phyloP scores from a whole-genome alignment of 2,329 filamentous ascomycete species.

The Monilinia aucupariae region DNA sequence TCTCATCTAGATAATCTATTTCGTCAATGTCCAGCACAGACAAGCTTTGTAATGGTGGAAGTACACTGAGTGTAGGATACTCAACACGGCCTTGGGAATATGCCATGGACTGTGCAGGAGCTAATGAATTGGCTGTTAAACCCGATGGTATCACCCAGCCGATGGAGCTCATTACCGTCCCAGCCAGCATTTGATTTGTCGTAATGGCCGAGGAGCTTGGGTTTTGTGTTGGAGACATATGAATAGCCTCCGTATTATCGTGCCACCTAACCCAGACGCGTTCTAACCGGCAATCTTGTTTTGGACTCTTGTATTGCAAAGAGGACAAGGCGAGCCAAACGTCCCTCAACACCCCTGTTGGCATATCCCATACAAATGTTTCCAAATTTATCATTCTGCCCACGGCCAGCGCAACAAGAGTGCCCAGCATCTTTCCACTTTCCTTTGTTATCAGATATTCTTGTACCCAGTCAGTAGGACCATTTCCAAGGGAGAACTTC shows the following conservation, averaged over 20 bases:
- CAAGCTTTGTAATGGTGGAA: constrained; percentile 68
- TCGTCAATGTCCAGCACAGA: constrained; percentile 79
- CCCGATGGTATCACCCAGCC: constrained; percentile 37
- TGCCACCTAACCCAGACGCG: constrained; percentile 80
- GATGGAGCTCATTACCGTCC: constrained; percentile 40
- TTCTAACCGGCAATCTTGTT: constrained; percentile 61
- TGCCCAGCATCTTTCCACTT: constrained; percentile 83
- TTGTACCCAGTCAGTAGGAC: constrained; percentile 69
- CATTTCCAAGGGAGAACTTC: constrained; percentile 82
- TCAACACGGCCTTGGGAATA: constrained; percentile 59
- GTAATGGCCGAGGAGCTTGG: constrained; percentile 23
- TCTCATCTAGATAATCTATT: constrained; percentile 75
- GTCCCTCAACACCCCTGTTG: constrained; percentile 73
- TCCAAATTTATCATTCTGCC: constrained; percentile 77
- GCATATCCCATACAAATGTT: constrained; percentile 85
- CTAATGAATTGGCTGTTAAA: constrained; percentile 23
- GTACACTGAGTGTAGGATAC: constrained; percentile 72
- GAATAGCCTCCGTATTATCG: constrained; percentile 50
- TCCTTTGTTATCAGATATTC: constrained; percentile 81
- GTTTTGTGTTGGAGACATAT: constrained; percentile 27
- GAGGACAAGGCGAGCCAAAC: constrained; percentile 76
- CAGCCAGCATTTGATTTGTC: constrained; percentile 32
- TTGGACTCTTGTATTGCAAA: constrained; percentile 51
- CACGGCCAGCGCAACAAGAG: constrained; percentile 71
- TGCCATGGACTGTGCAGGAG: constrained; percentile 30